Conservation (phyloP, 345 rosid species). For the Cochlearia excelsa region DNA sequence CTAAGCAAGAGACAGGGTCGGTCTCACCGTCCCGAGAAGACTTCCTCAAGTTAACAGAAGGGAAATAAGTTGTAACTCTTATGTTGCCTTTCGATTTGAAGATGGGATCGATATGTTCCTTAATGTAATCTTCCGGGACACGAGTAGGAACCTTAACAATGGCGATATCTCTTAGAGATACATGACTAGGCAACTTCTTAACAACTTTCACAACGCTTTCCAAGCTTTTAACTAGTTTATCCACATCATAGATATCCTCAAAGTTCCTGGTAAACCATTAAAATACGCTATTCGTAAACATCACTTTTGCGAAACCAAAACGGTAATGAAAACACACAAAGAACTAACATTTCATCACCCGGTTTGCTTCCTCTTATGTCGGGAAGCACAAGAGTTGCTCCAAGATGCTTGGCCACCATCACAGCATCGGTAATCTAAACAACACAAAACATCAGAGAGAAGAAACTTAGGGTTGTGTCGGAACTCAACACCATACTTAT, state of each 20-base stretch:
- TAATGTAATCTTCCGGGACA: slow-evolving; percentile 69
- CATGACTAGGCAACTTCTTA: slow-evolving; percentile 56
- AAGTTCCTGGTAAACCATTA: slow-evolving; percentile 53
- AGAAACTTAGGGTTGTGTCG: background rate
- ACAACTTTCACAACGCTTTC: slow-evolving; percentile 68
- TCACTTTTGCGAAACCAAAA: background rate
- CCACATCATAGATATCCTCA: slow-evolving; percentile 82
- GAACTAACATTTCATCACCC: slow-evolving; percentile 69
- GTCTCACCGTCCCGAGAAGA: slow-evolving; percentile 51
- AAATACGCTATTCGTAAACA: background rate
- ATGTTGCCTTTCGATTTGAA: slow-evolving; percentile 75
- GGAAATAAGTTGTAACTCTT: slow-evolving; percentile 83
- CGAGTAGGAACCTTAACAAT: slow-evolving; percentile 87
- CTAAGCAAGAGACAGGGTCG: slow-evolving; percentile 72
- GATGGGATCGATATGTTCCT: slow-evolving; percentile 58
- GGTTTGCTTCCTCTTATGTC: slow-evolving; percentile 94
- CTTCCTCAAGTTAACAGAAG: slow-evolving; percentile 87
- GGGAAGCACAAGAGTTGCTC: slow-evolving; percentile 84
- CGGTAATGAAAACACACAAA: slow-evolving; percentile 5
- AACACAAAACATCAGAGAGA: slow-evolving; percentile 5
- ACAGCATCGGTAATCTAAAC: slow-evolving; percentile 86
- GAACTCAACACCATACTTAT: no score
- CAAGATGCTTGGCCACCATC: slow-evolving; percentile 70
- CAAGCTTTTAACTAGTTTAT: slow-evolving; percentile 64
- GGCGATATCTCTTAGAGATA: slow-evolving; percentile 61